Percentiles rank a stretch among this genome's conserved stretches.
These are phyloP conservation scores for Aspergillus ruber DNA, from an alignment of 2,329 filamentous ascomycete genomes.

Conservation along the genomic window DNA sequence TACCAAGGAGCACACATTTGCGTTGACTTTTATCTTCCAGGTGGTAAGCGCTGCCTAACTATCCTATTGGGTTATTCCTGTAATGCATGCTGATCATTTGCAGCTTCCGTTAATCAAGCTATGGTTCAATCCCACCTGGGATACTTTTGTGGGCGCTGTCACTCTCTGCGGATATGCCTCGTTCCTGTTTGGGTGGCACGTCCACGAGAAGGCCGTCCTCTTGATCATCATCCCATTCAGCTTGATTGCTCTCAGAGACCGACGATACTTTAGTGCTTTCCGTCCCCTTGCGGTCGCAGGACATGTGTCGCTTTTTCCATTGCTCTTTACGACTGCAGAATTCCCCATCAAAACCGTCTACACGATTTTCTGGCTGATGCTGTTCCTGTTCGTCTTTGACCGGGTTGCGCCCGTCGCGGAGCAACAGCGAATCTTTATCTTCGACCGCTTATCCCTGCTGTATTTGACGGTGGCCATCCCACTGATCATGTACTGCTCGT, in stretches of 20 bases:
- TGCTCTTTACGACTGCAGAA: conserved; percentile 85
- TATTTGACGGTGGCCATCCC: conserved; percentile 90
- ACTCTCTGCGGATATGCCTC: conserved; percentile 94
- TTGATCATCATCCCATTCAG: conserved; percentile 94
- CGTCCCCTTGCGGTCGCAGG: conserved; percentile 85
- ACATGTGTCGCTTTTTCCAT: conserved; percentile 89
- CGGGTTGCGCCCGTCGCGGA: conserved; percentile 76
- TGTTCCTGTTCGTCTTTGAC: conserved; percentile 83
- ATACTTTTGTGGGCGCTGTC: conserved; percentile 79
- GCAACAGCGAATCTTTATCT: conserved; percentile 74
- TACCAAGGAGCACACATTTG: conserved; percentile 71
- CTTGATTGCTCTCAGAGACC: conserved; percentile 80
- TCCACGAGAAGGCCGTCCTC: conserved; percentile 94
- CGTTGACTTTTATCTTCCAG: conserved; percentile 77
- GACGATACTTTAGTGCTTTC: conserved; percentile 86
- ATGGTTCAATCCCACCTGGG: conserved; percentile 74
- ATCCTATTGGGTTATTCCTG: background rate
- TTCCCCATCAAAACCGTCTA: conserved; percentile 93
- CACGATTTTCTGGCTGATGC: conserved; percentile 82
- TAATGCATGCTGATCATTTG: conserved; percentile 3
- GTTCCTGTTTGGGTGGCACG: conserved; percentile 97
- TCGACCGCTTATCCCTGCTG: conserved; percentile 82
- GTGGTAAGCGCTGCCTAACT: conserved; percentile 43
- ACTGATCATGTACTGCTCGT: conserved; percentile 78
- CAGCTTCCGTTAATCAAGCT: conserved; percentile 71